phyloP scores from a whole-genome alignment of 768 basidiomycete species.

The button mushroom (Agaricus bisporus) region DNA sequence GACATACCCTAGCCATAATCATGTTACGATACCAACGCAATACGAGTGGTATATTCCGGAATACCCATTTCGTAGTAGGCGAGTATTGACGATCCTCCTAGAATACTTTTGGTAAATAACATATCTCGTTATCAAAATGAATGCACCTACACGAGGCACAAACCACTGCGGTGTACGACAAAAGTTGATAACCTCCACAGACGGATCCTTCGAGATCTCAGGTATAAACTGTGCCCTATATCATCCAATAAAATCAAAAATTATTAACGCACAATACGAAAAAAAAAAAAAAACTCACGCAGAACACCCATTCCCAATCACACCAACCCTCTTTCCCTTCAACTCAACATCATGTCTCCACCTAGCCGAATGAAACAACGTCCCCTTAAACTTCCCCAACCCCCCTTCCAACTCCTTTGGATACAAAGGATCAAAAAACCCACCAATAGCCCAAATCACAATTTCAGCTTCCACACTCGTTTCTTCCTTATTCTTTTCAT shows the following conservation, averaged over 20 bases:
- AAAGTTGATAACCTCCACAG: constrained; percentile 50
- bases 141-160: constrained; percentile 37
- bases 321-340: constrained; percentile 46
- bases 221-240: constrained; percentile 57
- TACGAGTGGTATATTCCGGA: constrained; percentile 44
- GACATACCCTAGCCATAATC: constrained; percentile 42
- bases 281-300: constrained; percentile 32
- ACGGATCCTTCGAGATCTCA: constrained; percentile 40
- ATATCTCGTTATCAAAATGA: neutral
- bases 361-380: constrained; percentile 46
- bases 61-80: constrained; percentile 42
- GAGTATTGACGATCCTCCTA: constrained; percentile 38
- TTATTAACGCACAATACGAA: neutral
- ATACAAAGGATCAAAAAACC: constrained; percentile 40
- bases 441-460: constrained; percentile 45
- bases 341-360: constrained; percentile 52
- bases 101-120: neutral
- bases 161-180: constrained; percentile 58
- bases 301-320: constrained; percentile 61
- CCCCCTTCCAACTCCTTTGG: constrained; percentile 36
- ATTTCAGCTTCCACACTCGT: constrained; percentile 33
- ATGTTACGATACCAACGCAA: constrained; percentile 41
- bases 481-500: constrained; percentile 29
- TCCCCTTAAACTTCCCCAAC: constrained; percentile 40
- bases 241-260: neutral